Conservation (phyloP, 2,329 filamentous ascomycete species). For the Nigrograna mackinnonii region DNA sequence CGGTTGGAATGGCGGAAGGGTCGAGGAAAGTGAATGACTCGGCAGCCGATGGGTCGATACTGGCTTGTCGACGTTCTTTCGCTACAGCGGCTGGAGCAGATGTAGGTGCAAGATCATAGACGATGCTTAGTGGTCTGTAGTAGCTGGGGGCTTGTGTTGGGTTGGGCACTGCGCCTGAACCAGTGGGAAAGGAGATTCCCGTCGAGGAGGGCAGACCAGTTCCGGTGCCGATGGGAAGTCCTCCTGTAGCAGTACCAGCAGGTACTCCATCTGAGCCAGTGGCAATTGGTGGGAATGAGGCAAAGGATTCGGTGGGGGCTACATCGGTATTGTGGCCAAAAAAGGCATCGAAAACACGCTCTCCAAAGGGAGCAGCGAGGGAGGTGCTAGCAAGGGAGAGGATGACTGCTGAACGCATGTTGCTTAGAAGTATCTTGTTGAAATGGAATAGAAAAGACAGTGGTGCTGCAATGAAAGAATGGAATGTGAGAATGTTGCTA, state of each 20-base stretch:
- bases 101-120: slow-evolving; percentile 2
- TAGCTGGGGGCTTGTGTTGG: not conserved
- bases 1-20: too few species aligned
- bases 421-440: not conserved
- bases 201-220: slow-evolving; percentile 3
- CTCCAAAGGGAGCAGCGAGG: slow-evolving; percentile 3
- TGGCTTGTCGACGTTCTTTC: too few species aligned
- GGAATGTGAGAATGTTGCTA: slow-evolving; percentile 1
- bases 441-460: slow-evolving; percentile 1
- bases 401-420: slow-evolving; percentile 7
- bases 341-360: slow-evolving; percentile 1
- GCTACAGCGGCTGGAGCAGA: too few species aligned
- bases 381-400: slow-evolving; percentile 4
- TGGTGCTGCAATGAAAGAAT: not conserved
- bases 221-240: slow-evolving; percentile 2
- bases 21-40: too few species aligned
- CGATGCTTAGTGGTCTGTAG: not conserved
- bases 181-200: too few species aligned
- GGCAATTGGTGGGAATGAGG: not conserved
- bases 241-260: not conserved
- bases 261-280: too few species aligned
- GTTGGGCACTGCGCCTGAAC: not conserved
- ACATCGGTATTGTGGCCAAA: not conserved
- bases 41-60: too few species aligned
- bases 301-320: not conserved